A percentile compares a stretch with the other conserved stretches of the same genome.
phyloP scores from a whole-genome alignment of 805 yeast genomes.

The Torulaspora franciscae region DNA sequence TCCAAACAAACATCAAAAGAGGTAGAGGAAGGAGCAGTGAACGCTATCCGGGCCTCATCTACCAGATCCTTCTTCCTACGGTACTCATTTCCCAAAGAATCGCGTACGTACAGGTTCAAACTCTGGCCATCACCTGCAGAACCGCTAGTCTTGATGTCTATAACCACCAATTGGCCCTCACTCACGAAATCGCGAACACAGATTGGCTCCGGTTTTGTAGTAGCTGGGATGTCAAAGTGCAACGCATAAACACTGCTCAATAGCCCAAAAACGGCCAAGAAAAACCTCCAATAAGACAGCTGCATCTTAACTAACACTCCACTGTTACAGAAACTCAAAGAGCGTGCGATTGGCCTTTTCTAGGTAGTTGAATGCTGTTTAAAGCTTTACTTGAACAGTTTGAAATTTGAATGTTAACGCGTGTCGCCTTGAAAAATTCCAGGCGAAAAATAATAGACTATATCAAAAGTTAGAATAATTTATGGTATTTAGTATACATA shows the following conservation, averaged over 20 bases:
- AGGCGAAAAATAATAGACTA: background rate
- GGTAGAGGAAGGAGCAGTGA: slow-evolving; percentile 76
- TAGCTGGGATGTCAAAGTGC: slow-evolving; percentile 52
- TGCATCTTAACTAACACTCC: slow-evolving; percentile 1
- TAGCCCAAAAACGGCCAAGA: slow-evolving; percentile 6
- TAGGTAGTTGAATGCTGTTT: background rate
- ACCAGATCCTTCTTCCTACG: slow-evolving; percentile 71
- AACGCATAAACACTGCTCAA: slow-evolving; percentile 33
- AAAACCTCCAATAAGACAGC: slow-evolving; percentile 4
- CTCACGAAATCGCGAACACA: slow-evolving; percentile 91
- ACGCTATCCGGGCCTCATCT: slow-evolving; percentile 69
- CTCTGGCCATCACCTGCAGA: slow-evolving; percentile 80
- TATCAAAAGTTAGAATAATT: background rate
- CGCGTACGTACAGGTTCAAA: slow-evolving; percentile 62
- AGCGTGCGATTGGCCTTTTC: background rate
- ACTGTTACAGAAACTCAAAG: background rate
- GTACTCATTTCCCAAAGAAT: slow-evolving; percentile 80
- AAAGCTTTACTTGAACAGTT: background rate
- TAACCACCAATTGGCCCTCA: slow-evolving; percentile 82
- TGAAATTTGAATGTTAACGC: slow-evolving; percentile 1
- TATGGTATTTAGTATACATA: background rate
- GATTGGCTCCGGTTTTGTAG: slow-evolving; percentile 48
- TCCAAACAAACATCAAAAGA: slow-evolving; percentile 91
- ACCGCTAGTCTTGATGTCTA: slow-evolving; percentile 72
- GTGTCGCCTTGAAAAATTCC: slow-evolving; percentile 5